Conservation (phyloP, 2,329 filamentous ascomycete genomes). For the Phaeophleospora eucalypticola region DNA sequence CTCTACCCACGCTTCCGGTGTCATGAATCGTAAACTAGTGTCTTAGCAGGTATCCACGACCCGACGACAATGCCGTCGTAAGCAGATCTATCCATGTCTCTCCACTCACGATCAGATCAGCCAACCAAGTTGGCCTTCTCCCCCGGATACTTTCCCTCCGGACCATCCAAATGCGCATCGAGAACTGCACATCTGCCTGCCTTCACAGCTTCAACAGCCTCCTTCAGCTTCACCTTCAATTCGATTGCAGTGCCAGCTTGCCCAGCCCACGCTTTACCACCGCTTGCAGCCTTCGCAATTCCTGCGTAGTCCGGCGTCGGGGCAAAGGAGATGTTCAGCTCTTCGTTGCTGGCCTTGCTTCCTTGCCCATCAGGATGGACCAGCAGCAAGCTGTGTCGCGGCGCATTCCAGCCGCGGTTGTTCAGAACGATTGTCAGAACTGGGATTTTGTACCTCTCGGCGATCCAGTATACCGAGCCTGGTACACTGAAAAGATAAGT, state of each 20-base stretch:
- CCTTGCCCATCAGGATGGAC: conserved; percentile 63
- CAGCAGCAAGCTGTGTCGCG: conserved; percentile 56
- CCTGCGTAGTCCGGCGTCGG: conserved; percentile 65
- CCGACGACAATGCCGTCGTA: too few relatives aligned
- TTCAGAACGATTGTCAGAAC: conserved; percentile 64
- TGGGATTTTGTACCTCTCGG: conserved; percentile 61
- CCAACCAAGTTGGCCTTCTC: conserved; percentile 28
- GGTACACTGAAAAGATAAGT: conserved; percentile 64
- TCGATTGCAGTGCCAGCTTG: conserved; percentile 55
- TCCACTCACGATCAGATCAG: too few relatives aligned
- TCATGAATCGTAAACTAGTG: too few relatives aligned
- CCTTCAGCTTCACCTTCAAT: conserved; percentile 49
- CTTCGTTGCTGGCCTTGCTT: conserved; percentile 58
- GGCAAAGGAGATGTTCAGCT: conserved; percentile 63
- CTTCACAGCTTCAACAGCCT: conserved; percentile 58
- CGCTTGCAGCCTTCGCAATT: conserved; percentile 62
- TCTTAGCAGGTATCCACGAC: too few relatives aligned
- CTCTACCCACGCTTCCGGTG: too few relatives aligned
- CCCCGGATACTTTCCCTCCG: conserved; percentile 51
- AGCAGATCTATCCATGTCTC: too few relatives aligned
- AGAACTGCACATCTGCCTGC: conserved; percentile 57
- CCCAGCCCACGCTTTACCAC: conserved; percentile 59
- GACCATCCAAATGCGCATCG: conserved; percentile 57
- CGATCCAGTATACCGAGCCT: conserved; percentile 65
- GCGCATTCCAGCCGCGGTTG: conserved; percentile 69